Conservation (phyloP, 441 rosid species). For the Viola pubescens region DNA sequence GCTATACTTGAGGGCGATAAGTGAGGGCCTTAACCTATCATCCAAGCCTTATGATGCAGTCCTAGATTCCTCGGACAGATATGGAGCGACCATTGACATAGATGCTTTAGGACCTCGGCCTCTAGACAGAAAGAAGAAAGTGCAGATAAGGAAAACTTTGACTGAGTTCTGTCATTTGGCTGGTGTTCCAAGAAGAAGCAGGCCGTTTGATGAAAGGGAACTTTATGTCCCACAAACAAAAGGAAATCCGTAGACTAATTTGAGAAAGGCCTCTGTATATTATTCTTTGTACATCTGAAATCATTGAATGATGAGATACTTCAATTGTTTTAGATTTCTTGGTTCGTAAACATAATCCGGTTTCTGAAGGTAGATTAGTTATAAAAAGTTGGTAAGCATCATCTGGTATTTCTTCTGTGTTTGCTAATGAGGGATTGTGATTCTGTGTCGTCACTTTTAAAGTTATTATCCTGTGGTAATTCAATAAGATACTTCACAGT, state of each 20-base stretch:
- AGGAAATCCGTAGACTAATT: conserved; percentile 15
- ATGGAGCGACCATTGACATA: conserved; percentile 51
- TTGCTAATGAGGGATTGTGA: no score
- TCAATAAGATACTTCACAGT: no score
- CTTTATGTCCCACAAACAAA: conserved; percentile 20
- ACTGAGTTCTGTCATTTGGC: conserved; percentile 30
- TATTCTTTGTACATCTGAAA: neutral
- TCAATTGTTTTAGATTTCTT: no score
- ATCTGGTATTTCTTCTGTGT: no score
- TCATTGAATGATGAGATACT: neutral
- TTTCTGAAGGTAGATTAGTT: no score
- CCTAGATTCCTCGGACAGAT: conserved; percentile 36
- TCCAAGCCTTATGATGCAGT: conserved; percentile 64
- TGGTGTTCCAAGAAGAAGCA: conserved; percentile 31
- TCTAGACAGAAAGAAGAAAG: conserved; percentile 32
- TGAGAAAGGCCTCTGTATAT: conserved; percentile 1
- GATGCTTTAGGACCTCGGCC: conserved; percentile 63
- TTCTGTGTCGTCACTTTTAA: no score
- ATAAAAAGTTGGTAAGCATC: no score
- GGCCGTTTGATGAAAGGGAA: conserved; percentile 32
- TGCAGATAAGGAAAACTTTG: conserved; percentile 23
- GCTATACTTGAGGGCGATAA: conserved; percentile 51
- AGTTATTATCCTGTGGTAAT: no score
- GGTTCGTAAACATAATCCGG: no score
- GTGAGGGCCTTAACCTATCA: conserved; percentile 49